phyloP scores from a whole-genome alignment of 225 moss, liverwort and hornwort genomes.

The Polytrichum formosum region DNA sequence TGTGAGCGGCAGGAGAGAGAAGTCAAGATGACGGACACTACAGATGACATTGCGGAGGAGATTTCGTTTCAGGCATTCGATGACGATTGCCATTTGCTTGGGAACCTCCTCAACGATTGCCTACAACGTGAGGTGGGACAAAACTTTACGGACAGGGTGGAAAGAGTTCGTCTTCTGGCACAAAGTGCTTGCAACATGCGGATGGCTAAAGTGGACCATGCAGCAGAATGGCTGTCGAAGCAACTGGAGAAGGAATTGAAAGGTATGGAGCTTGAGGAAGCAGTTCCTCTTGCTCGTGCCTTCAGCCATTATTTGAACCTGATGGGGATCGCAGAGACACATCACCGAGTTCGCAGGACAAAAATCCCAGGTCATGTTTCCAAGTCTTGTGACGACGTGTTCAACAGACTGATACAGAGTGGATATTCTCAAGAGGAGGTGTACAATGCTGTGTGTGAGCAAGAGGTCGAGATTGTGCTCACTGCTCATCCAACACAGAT shows the following conservation, averaged over 20 bases:
- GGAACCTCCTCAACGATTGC: constrained; percentile 76
- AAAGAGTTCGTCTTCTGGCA: constrained; percentile 67
- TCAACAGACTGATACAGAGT: constrained; percentile 69
- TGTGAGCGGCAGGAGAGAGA: neutral
- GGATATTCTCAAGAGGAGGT: constrained; percentile 77
- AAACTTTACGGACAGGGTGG: constrained; percentile 83
- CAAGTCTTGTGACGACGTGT: constrained; percentile 87
- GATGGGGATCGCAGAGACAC: constrained; percentile 93
- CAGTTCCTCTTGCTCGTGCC: constrained; percentile 75
- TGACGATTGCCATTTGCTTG: constrained; percentile 77
- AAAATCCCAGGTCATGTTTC: constrained; percentile 76
- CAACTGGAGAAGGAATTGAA: constrained; percentile 68
- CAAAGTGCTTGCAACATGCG: constrained; percentile 92
- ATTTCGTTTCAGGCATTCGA: constrained; percentile 88
- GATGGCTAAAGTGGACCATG: constrained; percentile 68
- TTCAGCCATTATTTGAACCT: constrained; percentile 87
- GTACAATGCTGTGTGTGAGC: constrained; percentile 72
- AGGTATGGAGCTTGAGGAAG: constrained; percentile 84
- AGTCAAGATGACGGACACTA: constrained; percentile 71
- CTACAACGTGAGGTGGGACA: constrained; percentile 75
- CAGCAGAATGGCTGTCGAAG: constrained; percentile 70
- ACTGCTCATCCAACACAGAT: constrained; percentile 89
- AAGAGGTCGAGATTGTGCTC: constrained; percentile 81
- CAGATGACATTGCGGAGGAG: constrained; percentile 85
- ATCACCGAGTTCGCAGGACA: constrained; percentile 76